Base-by-base conservation (phyloP, 83 land plant genomes). In the Diphasiastrum complanatum region DNA sequence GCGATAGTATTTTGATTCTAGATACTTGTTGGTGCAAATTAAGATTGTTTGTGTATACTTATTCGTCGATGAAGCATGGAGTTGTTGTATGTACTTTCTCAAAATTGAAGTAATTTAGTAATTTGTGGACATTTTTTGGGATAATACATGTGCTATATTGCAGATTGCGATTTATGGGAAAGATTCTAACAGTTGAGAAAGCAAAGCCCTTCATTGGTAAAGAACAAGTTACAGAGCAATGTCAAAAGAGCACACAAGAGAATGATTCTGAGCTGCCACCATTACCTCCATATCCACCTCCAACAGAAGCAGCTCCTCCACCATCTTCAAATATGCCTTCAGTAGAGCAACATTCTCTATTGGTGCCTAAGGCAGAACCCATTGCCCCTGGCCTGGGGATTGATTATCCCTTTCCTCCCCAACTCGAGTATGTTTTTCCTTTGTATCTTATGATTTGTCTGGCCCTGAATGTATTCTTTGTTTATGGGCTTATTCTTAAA, bases 331-430 rank as follows among this genome's bases (percentile, higher is more conserved):
- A 54, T 11, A 54, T 33, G 18, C 28, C 16, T 22, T 10, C 20
- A 66, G 53, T 64, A 43, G 71, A 56, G 37, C 40, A 56, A 20
- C 55, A 49, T 19, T 26, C 50, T 28, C 47, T 56, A 20, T n/a
- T 47, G 1, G 22, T 37, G 35, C 69, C 62, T 58, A 65, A 46
- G 40, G 37, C 60, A 52, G 97, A 88, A 60, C 84, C 95, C 14
- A 87, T 92, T 64, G 87, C 90, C 52, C 71, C 87, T 34, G 79
- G 79, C 46, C 84, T 92, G 40, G 95, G 98, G 4, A 79, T 92
- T 35, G 96, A 88, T 37, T 92, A 88, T 60, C 96, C 95, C 20
- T 92, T 88, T 67, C 98, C 98, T 60, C 88, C 96, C 28, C 83
- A 88, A 46, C 87, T 88, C 25, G 88, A 88, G 95, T 92, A 84